Conservation (phyloP, 352 stramenopile genomes). For the Aphanomyces cochlioides region DNA sequence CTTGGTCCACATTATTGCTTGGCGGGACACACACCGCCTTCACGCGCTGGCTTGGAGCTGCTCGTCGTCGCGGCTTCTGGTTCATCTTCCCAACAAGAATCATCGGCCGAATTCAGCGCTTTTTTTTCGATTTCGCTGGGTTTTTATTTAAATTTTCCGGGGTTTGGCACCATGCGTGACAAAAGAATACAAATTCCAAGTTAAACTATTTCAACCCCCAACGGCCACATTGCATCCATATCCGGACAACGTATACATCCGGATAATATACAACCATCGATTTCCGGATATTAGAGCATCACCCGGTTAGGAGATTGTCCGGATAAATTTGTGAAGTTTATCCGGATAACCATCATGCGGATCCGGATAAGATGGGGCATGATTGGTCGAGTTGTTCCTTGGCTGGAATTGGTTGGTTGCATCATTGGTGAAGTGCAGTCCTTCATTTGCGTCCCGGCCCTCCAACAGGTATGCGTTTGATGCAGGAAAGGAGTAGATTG, state of each 20-base stretch:
- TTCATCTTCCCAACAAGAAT: neutral
- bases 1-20: neutral
- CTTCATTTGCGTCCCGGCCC: constrained; percentile 25
- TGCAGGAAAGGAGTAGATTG: neutral
- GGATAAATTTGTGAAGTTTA: neutral
- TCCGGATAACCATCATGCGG: neutral
- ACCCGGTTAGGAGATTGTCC: neutral
- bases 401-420: constrained; percentile 18
- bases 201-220: neutral
- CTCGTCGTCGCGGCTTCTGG: too few species aligned
- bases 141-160: constrained; percentile 8
- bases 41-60: too few species aligned
- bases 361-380: neutral
- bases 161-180: neutral
- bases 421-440: constrained; percentile 6
- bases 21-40: too few species aligned
- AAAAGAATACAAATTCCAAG: neutral
- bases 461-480: constrained; percentile 23
- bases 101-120: neutral
- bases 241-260: neutral
- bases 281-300: neutral
- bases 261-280: neutral
- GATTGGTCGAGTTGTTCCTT: constrained; percentile 23
- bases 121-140: neutral
- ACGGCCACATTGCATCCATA: neutral